Percentiles rank a stretch among this genome's conserved stretches.
Conservation (phyloP, 148 eudicot genomes). For the Diospyros kaki region DNA sequence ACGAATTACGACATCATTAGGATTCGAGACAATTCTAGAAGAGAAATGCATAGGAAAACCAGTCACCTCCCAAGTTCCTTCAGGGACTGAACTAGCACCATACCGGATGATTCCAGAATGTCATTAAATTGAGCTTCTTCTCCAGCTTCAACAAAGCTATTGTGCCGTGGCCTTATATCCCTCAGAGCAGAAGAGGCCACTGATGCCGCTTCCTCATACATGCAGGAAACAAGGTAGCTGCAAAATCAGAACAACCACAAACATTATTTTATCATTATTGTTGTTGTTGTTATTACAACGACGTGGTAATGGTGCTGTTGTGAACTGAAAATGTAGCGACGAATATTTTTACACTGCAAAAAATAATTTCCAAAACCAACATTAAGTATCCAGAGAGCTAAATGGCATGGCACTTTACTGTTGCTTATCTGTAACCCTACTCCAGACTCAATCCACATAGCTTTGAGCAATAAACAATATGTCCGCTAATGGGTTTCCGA, state of each 20-base stretch:
- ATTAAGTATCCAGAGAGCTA: no score
- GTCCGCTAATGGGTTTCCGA: neutral
- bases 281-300: no score
- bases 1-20: neutral
- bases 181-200: conserved; percentile 51
- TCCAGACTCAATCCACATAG: no score
- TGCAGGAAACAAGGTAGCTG: conserved; percentile 72
- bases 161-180: conserved; percentile 22
- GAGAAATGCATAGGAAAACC: neutral
- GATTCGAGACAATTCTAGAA: neutral
- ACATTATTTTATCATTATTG: no score
- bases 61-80: conserved; percentile 49
- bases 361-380: no score
- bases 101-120: conserved; percentile 71
- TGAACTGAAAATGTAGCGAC: no score
- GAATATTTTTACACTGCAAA: no score
- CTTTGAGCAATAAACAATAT: neutral
- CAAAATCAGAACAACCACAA: conserved; percentile 8
- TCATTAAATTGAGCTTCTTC: conserved; percentile 36
- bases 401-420: no score
- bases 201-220: conserved; percentile 65
- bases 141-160: conserved; percentile 10
- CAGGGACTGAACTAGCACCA: conserved; percentile 81
- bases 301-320: no score
- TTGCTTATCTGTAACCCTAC: no score